Evolutionary conservation across 768 basidiomycete genomes (phyloP).

Genomic region (Sarcodon aspratus): DNA sequence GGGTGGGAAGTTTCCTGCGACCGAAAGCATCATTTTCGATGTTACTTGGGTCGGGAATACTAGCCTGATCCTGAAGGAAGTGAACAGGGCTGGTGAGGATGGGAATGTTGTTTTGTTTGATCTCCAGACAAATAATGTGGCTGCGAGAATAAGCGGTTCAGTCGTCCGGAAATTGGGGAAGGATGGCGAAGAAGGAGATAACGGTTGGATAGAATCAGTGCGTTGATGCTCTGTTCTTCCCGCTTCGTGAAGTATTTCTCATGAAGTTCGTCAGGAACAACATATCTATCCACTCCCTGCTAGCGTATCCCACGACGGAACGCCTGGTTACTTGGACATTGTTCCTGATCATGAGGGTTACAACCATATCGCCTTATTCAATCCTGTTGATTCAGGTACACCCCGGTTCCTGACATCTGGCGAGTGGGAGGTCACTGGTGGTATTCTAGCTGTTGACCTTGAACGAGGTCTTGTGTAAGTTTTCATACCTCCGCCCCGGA

Average conservation of each 20-base stretch:
- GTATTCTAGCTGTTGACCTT: slow-evolving; percentile 62
- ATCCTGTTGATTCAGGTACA: slow-evolving; percentile 51
- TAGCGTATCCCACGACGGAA: slow-evolving; percentile 26
- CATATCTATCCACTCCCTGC: slow-evolving; percentile 46
- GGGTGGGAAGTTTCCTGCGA: slow-evolving; percentile 40
- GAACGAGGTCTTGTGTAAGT: slow-evolving; percentile 56
- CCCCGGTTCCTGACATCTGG: slow-evolving; percentile 84
- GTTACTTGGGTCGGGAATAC: slow-evolving; percentile 80
- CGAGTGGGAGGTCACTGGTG: slow-evolving; percentile 79
- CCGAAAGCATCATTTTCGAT: slow-evolving; percentile 68
- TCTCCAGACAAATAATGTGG: slow-evolving; percentile 18
- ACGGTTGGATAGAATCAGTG: slow-evolving; percentile 91
- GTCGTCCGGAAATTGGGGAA: slow-evolving; percentile 74
- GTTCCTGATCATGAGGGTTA: slow-evolving; percentile 74
- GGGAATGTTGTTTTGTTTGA: slow-evolving; percentile 79
- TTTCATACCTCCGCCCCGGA: slow-evolving; percentile 3
- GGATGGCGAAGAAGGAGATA: slow-evolving; percentile 78
- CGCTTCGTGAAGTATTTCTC: slow-evolving; percentile 3
- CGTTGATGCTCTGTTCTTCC: slow-evolving; percentile 17
- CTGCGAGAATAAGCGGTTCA: slow-evolving; percentile 22
- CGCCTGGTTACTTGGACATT: slow-evolving; percentile 80
- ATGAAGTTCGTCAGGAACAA: slow-evolving; percentile 35
- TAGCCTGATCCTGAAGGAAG: slow-evolving; percentile 73
- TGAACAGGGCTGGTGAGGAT: slow-evolving; percentile 71
- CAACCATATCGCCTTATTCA: slow-evolving; percentile 90